Conservation (phyloP, 1,284 basidiomycete species). For the Moesziomyces aphidis region DNA sequence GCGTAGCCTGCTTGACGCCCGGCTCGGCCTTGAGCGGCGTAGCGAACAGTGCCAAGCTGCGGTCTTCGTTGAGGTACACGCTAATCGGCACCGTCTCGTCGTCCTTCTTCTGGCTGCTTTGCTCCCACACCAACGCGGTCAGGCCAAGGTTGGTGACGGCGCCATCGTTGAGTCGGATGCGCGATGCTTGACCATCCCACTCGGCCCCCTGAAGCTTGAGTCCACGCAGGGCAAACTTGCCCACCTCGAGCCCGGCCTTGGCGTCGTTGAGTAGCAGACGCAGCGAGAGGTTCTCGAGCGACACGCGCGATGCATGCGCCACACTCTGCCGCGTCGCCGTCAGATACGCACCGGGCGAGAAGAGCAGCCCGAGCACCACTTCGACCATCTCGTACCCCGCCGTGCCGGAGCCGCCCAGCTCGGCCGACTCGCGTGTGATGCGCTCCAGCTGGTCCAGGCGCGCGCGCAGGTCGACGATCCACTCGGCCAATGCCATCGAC, state of each 20-base stretch:
- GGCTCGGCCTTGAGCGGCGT: conserved; percentile 81
- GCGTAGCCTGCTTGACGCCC: conserved; percentile 29
- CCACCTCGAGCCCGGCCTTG: conserved; percentile 68
- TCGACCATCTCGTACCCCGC: conserved; percentile 51
- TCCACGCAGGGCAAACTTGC: conserved; percentile 45
- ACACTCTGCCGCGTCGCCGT: conserved; percentile 65
- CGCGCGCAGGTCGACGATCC: conserved; percentile 60
- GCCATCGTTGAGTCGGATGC: conserved; percentile 52
- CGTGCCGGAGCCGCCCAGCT: conserved; percentile 7
- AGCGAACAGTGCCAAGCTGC: conserved; percentile 88
- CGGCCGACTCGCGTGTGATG: conserved; percentile 22
- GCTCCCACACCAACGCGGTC: conserved; percentile 56
- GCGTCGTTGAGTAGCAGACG: conserved; percentile 41
- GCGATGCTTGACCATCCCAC: conserved; percentile 29
- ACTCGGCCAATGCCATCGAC: conserved; percentile 53
- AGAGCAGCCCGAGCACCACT: conserved; percentile 59
- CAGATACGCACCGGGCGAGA: conserved; percentile 62
- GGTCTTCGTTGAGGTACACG: conserved; percentile 90
- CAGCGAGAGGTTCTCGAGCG: conserved; percentile 60
- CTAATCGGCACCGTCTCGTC: conserved; percentile 74
- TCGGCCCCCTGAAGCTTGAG: conserved; percentile 63
- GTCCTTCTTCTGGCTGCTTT: not conserved
- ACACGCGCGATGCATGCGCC: conserved; percentile 48
- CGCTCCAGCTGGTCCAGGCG: conserved; percentile 53
- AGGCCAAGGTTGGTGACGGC: conserved; percentile 47